Evolutionary conservation across 2,329 filamentous ascomycete genomes (phyloP).

Genomic region (Trichoderma oligosporum): DNA sequence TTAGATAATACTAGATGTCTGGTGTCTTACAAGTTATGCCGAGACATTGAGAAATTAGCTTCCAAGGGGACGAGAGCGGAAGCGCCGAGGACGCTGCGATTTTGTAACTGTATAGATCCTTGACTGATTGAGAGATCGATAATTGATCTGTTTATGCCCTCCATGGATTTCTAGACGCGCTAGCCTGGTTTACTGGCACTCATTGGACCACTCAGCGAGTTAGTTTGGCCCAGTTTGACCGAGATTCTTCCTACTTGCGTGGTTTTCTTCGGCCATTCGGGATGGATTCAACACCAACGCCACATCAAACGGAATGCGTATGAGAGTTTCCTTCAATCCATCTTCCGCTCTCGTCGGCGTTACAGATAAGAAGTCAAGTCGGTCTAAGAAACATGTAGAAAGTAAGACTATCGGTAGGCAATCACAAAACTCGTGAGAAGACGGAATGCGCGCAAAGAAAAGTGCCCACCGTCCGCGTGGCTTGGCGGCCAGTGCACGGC

Average conservation of each 20-base stretch:
- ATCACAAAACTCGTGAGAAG: slow-evolving; percentile 11
- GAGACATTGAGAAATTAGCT: background rate
- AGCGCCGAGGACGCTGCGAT: slow-evolving; percentile 1
- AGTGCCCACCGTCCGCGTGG: slow-evolving; percentile 13
- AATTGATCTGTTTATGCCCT: slow-evolving; percentile 1
- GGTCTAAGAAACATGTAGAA: no score
- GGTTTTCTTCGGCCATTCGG: slow-evolving; percentile 5
- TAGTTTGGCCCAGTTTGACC: background rate
- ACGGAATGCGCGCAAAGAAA: background rate
- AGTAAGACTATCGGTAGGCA: background rate
- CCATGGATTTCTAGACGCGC: no score
- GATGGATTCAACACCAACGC: background rate
- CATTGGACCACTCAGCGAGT: slow-evolving; percentile 6
- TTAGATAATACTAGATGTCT: background rate
- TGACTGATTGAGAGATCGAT: background rate
- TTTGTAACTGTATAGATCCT: background rate
- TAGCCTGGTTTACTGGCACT: background rate
- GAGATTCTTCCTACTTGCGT: background rate
- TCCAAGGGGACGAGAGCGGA: background rate
- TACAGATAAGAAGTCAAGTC: no score
- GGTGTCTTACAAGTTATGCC: background rate
- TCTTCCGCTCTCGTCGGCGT: no score
- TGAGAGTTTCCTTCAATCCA: slow-evolving; percentile 1
- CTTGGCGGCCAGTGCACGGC: slow-evolving; percentile 1
- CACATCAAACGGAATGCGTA: slow-evolving; percentile 1